A percentile compares a stretch with the other conserved stretches of the same genome.
phyloP scores from a whole-genome alignment of 2,329 filamentous ascomycete species.

The Rachicladosporium sp. region DNA sequence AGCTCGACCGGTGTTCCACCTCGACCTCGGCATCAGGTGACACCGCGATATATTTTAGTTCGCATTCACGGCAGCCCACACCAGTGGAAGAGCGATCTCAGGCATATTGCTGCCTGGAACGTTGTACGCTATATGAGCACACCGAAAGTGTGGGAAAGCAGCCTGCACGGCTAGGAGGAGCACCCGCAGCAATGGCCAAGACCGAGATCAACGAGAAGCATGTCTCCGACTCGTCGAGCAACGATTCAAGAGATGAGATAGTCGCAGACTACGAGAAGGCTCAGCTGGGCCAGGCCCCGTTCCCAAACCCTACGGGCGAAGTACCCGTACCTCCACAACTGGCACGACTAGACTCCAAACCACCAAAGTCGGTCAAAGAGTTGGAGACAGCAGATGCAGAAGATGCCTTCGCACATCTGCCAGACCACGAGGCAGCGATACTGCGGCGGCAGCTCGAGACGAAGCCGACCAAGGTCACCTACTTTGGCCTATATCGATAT shows the following conservation, averaged over 20 bases:
- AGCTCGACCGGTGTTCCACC: not conserved
- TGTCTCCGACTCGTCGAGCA: conserved; percentile 13
- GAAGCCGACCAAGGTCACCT: conserved; percentile 31
- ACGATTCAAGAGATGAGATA: conserved; percentile 12
- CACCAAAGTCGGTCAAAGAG: conserved; percentile 12
- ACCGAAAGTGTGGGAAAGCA: not conserved
- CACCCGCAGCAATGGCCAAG: conserved; percentile 1
- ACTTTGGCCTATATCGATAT: conserved; percentile 32
- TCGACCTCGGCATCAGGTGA: not conserved
- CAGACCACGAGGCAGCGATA: conserved; percentile 25
- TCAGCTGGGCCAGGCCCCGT: conserved; percentile 17
- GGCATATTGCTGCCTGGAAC: not conserved
- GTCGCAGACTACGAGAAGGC: conserved; percentile 20
- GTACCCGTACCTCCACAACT: conserved; percentile 15
- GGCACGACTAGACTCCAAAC: conserved; percentile 15
- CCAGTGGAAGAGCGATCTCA: not conserved
- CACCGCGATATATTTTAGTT: not conserved
- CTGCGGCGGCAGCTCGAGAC: conserved; percentile 29
- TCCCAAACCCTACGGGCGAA: conserved; percentile 15
- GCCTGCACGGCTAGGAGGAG: not conserved
- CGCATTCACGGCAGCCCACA: not conserved
- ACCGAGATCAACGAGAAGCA: conserved; percentile 11
- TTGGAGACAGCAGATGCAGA: conserved; percentile 10
- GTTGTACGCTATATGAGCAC: not conserved
- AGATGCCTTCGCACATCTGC: conserved; percentile 25